Percentiles rank a stretch among this genome's conserved stretches.
phyloP scores from a whole-genome alignment of 2,329 filamentous ascomycete species.

The Sclerotinia sclerotiorum region DNA sequence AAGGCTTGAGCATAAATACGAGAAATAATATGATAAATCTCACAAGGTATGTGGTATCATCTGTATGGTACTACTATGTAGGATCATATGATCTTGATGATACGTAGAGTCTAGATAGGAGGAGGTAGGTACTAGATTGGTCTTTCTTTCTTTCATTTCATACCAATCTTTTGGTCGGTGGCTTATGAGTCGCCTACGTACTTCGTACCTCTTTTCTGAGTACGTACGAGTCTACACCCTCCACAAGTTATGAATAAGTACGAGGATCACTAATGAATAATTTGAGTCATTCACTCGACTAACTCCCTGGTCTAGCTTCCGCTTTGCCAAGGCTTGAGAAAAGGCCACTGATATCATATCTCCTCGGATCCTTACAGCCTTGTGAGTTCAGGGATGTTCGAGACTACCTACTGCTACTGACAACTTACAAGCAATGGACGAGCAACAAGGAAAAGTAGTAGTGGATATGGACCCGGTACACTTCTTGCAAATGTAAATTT shows the following conservation, averaged over 20 bases:
- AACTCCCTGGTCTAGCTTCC: not conserved
- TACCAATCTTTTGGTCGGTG: too few species aligned
- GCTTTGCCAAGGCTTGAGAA: not conserved
- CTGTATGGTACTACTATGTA: too few species aligned
- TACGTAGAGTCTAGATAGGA: too few species aligned
- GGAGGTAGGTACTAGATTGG: too few species aligned
- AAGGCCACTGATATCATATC: not conserved
- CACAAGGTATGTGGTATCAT: not conserved
- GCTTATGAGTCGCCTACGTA: too few species aligned
- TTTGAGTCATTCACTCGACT: not conserved
- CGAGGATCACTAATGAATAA: not conserved
- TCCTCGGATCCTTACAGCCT: slow-evolving; percentile 11
- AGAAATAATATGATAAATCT: not conserved
- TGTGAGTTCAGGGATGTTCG: not conserved
- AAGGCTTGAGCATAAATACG: not conserved
- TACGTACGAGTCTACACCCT: too few species aligned
- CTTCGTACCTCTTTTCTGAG: too few species aligned
- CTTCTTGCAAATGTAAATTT: not conserved
- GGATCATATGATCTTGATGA: too few species aligned
- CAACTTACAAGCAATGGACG: too few species aligned
- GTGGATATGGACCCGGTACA: not conserved
- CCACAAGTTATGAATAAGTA: not conserved
- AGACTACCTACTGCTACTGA: too few species aligned
- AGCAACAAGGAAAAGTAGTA: too few species aligned
- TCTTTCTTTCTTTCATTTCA: too few species aligned